Conservation (phyloP, 192 early-diverging fungal species). For the Thamnidium elegans region DNA sequence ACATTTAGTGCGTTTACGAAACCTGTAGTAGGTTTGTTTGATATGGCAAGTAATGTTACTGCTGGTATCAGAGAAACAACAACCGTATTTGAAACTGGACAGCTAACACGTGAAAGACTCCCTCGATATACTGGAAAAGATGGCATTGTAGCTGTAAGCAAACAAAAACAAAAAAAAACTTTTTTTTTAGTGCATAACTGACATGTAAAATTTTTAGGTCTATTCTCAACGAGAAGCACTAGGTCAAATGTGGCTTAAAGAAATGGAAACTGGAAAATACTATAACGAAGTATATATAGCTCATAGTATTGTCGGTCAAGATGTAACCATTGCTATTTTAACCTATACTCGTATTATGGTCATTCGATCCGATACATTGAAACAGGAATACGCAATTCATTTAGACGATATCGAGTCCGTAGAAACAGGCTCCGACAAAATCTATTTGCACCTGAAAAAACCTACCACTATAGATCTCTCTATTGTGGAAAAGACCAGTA, state of each 20-base stretch:
- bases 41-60: slow-evolving; percentile 79
- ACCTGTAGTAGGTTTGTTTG: slow-evolving; percentile 83
- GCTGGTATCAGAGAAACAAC: slow-evolving; percentile 85
- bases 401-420: slow-evolving; percentile 10
- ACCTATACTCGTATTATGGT: slow-evolving; percentile 64
- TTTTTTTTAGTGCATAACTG: background rate
- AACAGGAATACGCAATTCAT: slow-evolving; percentile 16
- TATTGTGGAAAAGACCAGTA: slow-evolving; percentile 6
- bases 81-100: slow-evolving; percentile 72
- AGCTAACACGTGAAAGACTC: slow-evolving; percentile 73
- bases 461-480: background rate
- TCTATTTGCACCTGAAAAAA: slow-evolving; percentile 10
- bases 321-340: slow-evolving; percentile 65
- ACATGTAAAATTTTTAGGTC: slow-evolving; percentile 27
- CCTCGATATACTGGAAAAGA: slow-evolving; percentile 73
- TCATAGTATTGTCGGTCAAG: slow-evolving; percentile 39
- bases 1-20: slow-evolving; percentile 69
- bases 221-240: slow-evolving; percentile 71
- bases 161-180: background rate
- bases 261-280: slow-evolving; percentile 61
- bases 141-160: slow-evolving; percentile 55
- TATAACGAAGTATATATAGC: slow-evolving; percentile 70
- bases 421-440: background rate
- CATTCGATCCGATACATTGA: slow-evolving; percentile 29
- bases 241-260: slow-evolving; percentile 75